Conservation (phyloP, 768 basidiomycete genomes). For the Fistulinella prunicolor region DNA sequence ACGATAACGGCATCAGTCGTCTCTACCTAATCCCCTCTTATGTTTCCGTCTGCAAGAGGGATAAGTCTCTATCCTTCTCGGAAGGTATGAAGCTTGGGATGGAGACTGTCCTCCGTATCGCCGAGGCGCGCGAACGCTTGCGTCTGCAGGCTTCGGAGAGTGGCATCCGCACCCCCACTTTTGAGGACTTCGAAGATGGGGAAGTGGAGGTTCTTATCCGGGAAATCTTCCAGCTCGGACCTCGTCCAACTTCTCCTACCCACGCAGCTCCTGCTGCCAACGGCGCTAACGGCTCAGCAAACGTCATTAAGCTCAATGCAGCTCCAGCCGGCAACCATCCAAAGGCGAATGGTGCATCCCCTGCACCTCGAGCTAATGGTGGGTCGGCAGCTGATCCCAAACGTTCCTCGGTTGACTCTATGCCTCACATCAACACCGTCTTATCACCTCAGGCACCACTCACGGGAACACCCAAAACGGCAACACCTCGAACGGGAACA, state of each 20-base stretch:
- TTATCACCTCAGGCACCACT: constrained; percentile 9
- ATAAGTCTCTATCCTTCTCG: constrained; percentile 33
- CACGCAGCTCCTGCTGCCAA: constrained; percentile 5
- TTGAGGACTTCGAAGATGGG: constrained; percentile 30
- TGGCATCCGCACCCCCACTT: constrained; percentile 31
- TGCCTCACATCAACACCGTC: constrained; percentile 17
- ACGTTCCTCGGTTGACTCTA: constrained; percentile 23
- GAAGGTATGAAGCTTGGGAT: constrained; percentile 44
- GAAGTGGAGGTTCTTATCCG: constrained; percentile 28
- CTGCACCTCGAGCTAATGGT: constrained; percentile 28
- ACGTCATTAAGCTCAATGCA: constrained; percentile 20
- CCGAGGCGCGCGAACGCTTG: constrained; percentile 40
- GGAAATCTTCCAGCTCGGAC: constrained; percentile 27
- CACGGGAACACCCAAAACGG: background rate
- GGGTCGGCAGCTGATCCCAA: constrained; percentile 28
- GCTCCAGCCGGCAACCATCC: constrained; percentile 16
- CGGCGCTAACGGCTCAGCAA: constrained; percentile 11
- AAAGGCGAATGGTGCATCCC: constrained; percentile 21
- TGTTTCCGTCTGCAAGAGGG: constrained; percentile 34
- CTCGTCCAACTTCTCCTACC: constrained; percentile 26
- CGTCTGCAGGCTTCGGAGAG: constrained; percentile 33
- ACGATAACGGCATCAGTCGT: constrained; percentile 32
- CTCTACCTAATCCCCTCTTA: constrained; percentile 37
- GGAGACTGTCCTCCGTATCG: constrained; percentile 37
- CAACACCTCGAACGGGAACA: background rate